Conservation (phyloP, 2,329 filamentous ascomycete genomes). For the Achaetomium macrosporum region DNA sequence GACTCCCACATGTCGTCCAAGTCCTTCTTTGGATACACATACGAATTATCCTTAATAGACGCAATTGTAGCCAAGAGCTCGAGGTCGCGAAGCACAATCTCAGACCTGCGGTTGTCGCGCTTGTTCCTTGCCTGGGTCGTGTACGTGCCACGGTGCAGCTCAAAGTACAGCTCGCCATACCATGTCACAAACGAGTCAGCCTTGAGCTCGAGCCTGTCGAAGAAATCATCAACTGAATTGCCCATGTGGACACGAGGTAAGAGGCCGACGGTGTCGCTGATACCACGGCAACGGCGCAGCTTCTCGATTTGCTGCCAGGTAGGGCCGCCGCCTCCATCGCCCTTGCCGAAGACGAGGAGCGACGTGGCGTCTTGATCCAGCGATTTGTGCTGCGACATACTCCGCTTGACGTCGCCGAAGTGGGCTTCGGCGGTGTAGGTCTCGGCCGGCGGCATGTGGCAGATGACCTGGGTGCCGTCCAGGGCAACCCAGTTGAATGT, state of each 20-base stretch:
- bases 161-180: slow-evolving; percentile 98
- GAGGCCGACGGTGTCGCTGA: slow-evolving; percentile 78
- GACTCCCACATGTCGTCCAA: slow-evolving; percentile 95
- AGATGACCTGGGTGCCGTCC: slow-evolving; percentile 93
- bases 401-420: slow-evolving; percentile 89
- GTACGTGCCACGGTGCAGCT: slow-evolving; percentile 93
- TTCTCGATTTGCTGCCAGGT: slow-evolving; percentile 94
- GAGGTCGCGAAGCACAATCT: slow-evolving; percentile 78
- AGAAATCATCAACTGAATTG: slow-evolving; percentile 89
- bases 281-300: slow-evolving; percentile 81
- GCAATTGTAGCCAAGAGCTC: slow-evolving; percentile 84
- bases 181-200: slow-evolving; percentile 78
- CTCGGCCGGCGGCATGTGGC: slow-evolving; percentile 93
- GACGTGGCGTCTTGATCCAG: slow-evolving; percentile 90
- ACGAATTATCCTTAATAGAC: slow-evolving; percentile 63
- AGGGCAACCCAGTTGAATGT: slow-evolving; percentile 98
- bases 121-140: slow-evolving; percentile 98
- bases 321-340: slow-evolving; percentile 90
- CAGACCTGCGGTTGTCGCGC: slow-evolving; percentile 80
- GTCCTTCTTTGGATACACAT: slow-evolving; percentile 90
- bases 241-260: slow-evolving; percentile 87
- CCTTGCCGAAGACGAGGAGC: slow-evolving; percentile 90
- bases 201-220: slow-evolving; percentile 76
- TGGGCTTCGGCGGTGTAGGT: slow-evolving; percentile 93
- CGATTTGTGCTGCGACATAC: slow-evolving; percentile 87